These are phyloP conservation scores for Colletotrichum eleusines DNA, from an alignment of 2,329 filamentous ascomycete species.

Conservation along the genomic window DNA sequence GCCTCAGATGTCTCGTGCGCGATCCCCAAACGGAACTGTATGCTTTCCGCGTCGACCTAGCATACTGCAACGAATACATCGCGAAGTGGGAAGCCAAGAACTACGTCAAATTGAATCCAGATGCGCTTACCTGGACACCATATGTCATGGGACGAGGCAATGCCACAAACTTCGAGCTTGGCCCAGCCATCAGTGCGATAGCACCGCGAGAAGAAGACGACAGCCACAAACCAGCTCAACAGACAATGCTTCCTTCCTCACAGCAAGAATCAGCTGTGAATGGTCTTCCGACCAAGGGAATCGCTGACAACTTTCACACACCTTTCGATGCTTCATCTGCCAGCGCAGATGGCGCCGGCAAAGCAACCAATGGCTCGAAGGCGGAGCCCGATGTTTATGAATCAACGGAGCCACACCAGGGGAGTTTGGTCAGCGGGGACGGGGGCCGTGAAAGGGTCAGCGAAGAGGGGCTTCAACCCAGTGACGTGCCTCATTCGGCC, in stretches of 20 bases:
- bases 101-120: constrained; percentile 85
- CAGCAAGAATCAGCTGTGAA: background rate
- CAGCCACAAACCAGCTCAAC: constrained; percentile 53
- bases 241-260: constrained; percentile 22
- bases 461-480: constrained; percentile 15
- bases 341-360: constrained; percentile 49
- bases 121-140: constrained; percentile 91
- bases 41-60: constrained; percentile 86
- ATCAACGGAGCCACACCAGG: constrained; percentile 23
- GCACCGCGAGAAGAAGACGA: constrained; percentile 85
- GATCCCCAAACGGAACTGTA: constrained; percentile 92
- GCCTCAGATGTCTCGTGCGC: constrained; percentile 86
- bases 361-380: constrained; percentile 47
- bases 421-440: constrained; percentile 25
- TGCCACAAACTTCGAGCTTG: constrained; percentile 84
- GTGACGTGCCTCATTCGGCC: background rate
- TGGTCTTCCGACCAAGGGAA: background rate
- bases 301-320: background rate
- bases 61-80: constrained; percentile 89
- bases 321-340: constrained; percentile 22
- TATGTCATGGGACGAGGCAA: constrained; percentile 95
- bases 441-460: background rate
- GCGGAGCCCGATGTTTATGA: constrained; percentile 40
- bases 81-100: constrained; percentile 89
- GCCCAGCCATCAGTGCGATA: constrained; percentile 84